These are phyloP conservation scores for Lachancea mirantina DNA, from an alignment of 805 yeast genomes.

Conservation along the genomic window DNA sequence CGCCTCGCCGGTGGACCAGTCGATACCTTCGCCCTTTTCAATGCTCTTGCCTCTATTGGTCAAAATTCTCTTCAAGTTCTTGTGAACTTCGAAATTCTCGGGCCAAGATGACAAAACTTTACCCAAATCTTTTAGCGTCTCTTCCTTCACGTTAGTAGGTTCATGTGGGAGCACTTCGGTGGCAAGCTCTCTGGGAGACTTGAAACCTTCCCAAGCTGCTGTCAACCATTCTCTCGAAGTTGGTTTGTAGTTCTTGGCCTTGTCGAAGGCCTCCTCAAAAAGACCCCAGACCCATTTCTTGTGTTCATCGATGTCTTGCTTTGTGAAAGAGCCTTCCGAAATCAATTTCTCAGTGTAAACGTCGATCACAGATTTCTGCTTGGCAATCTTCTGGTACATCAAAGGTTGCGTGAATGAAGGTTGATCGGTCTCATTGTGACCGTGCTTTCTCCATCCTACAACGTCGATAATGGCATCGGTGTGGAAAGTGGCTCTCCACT, in stretches of 20 bases:
- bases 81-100: conserved; percentile 79
- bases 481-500: conserved; percentile 96
- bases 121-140: conserved; percentile 71
- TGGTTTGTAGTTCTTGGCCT: conserved; percentile 85
- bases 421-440: conserved; percentile 99
- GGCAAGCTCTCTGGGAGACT: conserved; percentile 94
- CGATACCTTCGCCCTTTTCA: conserved; percentile 88
- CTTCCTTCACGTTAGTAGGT: conserved; percentile 84
- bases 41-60: conserved; percentile 78
- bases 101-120: conserved; percentile 76
- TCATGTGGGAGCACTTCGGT: conserved; percentile 92
- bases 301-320: conserved; percentile 89
- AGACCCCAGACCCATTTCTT: conserved; percentile 96
- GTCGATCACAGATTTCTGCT: conserved; percentile 84
- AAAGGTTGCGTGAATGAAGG: conserved; percentile 98
- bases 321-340: conserved; percentile 81
- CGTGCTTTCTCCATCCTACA: conserved; percentile 97
- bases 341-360: conserved; percentile 74
- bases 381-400: conserved; percentile 87
- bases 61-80: conserved; percentile 92
- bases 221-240: conserved; percentile 96
- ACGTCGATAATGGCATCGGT: conserved; percentile 93
- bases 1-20: conserved; percentile 99
- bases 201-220: conserved; percentile 98
- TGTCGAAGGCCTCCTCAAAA: conserved; percentile 82